Base-by-base conservation (phyloP, 108 stramenopile species). In the Seminavis robusta region DNA sequence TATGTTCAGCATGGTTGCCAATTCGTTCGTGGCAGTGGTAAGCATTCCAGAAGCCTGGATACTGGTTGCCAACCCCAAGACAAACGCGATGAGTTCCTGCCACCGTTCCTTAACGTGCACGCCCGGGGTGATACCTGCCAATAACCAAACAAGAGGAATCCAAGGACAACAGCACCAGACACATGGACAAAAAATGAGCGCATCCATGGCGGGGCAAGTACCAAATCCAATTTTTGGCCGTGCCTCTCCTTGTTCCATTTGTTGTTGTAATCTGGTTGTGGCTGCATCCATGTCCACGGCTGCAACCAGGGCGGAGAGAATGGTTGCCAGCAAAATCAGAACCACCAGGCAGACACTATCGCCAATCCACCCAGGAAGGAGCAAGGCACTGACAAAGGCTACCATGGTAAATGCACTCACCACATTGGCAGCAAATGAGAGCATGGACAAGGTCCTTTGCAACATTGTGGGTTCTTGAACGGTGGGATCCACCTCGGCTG, bases 151-250 rank as follows among this genome's bases (percentile, higher is more conserved):
- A 1, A 61, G 36, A 19, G 60, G 60, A 41, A 61, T 23, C 60
- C 60, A 61, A 32, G 60, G 60, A 61, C 60, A 61, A 24, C 60
- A 61, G 30, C 47, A 61, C 60, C 60, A 61, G 24, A 44, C 27
- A 29, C 60, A 61, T 5, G 60, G 60, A 15, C 49, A n/a, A 29
- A 61, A 51, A 1, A 59, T 23, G 0, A 49, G 27, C 9, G 16
- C 8, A 45, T 17, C 8, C 44, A n/a, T 8, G 17, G 19, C 17
- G 16, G 16, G 16, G 7, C 31, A 37, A 5, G 40, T 29, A 43
- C 32, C 44, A 24, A 15, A 29, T 21, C 36, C 56, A n/a, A n/a
- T n/a, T n/a, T n/a, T n/a, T n/a, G n/a, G n/a, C n/a, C n/a, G n/a
- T 17, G 36, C 46, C 6, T 37, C 20, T n/a, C 36, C 34, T 8